Evolutionary conservation across 1,284 basidiomycete genomes (phyloP).

Genomic region (Acaromyces ingoldii): DNA sequence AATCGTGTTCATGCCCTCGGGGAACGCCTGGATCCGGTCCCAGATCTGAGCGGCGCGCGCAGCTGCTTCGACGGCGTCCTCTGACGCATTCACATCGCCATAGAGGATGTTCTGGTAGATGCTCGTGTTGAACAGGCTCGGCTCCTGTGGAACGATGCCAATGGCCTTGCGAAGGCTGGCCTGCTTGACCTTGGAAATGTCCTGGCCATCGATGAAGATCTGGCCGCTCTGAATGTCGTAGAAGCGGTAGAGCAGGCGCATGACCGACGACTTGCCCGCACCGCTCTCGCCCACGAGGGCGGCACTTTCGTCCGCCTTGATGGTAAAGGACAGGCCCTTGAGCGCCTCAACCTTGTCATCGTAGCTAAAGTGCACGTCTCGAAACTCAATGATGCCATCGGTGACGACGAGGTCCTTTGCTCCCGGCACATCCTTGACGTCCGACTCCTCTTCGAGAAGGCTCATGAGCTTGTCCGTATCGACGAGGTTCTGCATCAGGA

Average conservation of each 20-base stretch:
- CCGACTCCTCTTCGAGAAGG: constrained; percentile 56
- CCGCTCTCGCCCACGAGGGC: constrained; percentile 59
- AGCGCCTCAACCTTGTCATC: constrained; percentile 70
- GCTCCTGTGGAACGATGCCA: constrained; percentile 59
- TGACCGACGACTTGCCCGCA: constrained; percentile 73
- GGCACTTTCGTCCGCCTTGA: constrained; percentile 60
- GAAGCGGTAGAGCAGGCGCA: constrained; percentile 79
- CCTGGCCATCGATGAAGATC: constrained; percentile 69
- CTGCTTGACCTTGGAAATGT: constrained; percentile 79
- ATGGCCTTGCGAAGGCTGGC: constrained; percentile 68
- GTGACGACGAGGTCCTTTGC: constrained; percentile 69
- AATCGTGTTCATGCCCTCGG: constrained; percentile 69
- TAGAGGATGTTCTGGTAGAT: constrained; percentile 55
- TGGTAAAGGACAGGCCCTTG: constrained; percentile 72
- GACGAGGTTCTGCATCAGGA: constrained; percentile 54
- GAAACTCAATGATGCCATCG: constrained; percentile 75
- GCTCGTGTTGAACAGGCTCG: constrained; percentile 70
- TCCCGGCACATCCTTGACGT: constrained; percentile 72
- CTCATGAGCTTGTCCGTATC: constrained; percentile 55
- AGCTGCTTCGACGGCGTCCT: constrained; percentile 40
- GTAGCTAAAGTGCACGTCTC: constrained; percentile 57
- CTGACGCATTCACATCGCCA: constrained; percentile 35
- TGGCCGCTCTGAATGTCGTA: constrained; percentile 64
- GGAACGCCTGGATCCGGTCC: constrained; percentile 58
- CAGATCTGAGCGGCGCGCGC: constrained; percentile 47